Percentiles rank a stretch among this genome's conserved stretches.
Evolutionary conservation across 345 rosid genomes (phyloP).

Genomic region (Brassica juncea): DNA sequence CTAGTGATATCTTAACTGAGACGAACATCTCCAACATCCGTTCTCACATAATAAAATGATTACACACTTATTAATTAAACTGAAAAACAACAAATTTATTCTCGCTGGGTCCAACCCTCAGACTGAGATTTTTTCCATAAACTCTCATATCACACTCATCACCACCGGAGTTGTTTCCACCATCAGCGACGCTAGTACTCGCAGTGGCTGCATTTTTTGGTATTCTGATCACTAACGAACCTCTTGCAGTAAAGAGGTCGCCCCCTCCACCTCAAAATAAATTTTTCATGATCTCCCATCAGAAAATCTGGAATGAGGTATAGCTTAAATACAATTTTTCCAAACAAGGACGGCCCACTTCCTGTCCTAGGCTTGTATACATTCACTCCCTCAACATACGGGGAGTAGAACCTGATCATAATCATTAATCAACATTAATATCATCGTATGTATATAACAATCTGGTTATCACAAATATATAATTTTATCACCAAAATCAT

Average conservation of each 20-base stretch:
- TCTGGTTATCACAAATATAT: neutral
- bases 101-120: no score
- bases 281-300: neutral
- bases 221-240: neutral
- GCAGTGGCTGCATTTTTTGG: neutral
- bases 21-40: neutral
- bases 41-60: neutral
- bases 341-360: neutral
- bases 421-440: constrained; percentile 5
- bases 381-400: neutral
- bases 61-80: constrained; percentile 12
- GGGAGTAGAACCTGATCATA: neutral
- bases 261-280: neutral
- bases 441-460: neutral
- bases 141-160: neutral
- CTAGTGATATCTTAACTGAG: neutral
- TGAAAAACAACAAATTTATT: neutral
- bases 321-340: neutral
- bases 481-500: neutral
- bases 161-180: neutral
- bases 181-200: neutral
- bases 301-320: neutral
- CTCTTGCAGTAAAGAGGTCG: neutral
- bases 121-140: neutral
- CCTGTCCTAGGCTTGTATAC: neutral